phyloP scores from a whole-genome alignment of 768 basidiomycete genomes.

The Kwoniella pini region DNA sequence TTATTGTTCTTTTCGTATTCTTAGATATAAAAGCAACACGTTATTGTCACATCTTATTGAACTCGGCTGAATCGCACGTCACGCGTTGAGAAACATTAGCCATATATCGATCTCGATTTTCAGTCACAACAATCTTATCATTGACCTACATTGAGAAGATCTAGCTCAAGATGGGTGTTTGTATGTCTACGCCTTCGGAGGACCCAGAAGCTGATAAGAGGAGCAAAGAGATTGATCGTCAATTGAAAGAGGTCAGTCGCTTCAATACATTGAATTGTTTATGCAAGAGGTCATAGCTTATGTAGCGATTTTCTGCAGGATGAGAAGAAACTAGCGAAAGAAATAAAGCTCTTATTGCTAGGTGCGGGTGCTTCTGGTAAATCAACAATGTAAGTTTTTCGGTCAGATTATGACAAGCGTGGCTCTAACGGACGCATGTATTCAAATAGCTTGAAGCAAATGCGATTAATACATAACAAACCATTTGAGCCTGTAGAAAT shows the following conservation, averaged over 20 bases:
- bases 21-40: too few species aligned
- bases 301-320: slow-evolving; percentile 59
- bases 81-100: too few species aligned
- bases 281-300: neutral
- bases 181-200: slow-evolving; percentile 66
- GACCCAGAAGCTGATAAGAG: slow-evolving; percentile 65
- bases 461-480: slow-evolving; percentile 88
- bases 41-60: too few species aligned
- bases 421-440: too few species aligned
- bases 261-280: neutral
- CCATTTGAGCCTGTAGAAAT: slow-evolving; percentile 80
- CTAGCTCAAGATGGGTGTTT: slow-evolving; percentile 69
- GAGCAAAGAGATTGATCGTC: slow-evolving; percentile 70
- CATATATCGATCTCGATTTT: neutral
- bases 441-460: slow-evolving; percentile 66
- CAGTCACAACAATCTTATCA: too few species aligned
- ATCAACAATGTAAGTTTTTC: slow-evolving; percentile 66
- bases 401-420: too few species aligned
- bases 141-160: neutral
- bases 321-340: slow-evolving; percentile 65
- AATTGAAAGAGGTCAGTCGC: slow-evolving; percentile 55
- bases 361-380: slow-evolving; percentile 95
- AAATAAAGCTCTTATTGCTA: slow-evolving; percentile 73
- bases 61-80: too few species aligned
- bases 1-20: too few species aligned